Evolutionary conservation across 768 basidiomycete species (phyloP).

Genomic region (Lepiota venenata): DNA sequence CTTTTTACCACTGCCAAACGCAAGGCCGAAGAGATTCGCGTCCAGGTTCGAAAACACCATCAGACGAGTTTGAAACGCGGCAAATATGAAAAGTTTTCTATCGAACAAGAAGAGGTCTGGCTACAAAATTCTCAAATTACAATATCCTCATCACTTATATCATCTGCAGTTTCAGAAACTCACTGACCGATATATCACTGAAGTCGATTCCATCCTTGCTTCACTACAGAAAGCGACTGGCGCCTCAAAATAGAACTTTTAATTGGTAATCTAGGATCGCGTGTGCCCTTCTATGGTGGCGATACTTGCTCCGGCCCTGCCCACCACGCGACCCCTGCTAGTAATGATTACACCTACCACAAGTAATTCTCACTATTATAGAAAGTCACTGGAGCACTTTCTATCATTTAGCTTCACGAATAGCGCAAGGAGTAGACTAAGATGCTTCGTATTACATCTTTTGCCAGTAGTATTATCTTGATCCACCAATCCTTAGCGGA

Average conservation of each 20-base stretch:
- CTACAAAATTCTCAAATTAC: not conserved
- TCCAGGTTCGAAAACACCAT: constrained; percentile 72
- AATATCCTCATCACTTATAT: not conserved
- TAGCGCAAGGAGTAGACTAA: too few relatives aligned
- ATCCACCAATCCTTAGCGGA: too few relatives aligned
- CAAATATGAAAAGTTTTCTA: constrained; percentile 63
- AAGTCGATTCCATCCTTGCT: constrained; percentile 64
- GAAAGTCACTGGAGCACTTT: too few relatives aligned
- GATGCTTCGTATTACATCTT: too few relatives aligned
- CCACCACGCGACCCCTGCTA: too few relatives aligned
- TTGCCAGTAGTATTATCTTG: too few relatives aligned
- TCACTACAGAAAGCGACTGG: constrained; percentile 59
- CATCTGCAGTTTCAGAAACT: constrained; percentile 68
- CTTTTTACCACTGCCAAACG: constrained; percentile 54
- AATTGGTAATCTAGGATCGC: not conserved
- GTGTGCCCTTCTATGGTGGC: too few relatives aligned
- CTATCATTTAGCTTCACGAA: too few relatives aligned
- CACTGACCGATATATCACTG: constrained; percentile 54
- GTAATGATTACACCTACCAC: too few relatives aligned
- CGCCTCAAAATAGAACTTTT: constrained; percentile 9
- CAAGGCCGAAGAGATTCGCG: constrained; percentile 71
- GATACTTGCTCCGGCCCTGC: too few relatives aligned
- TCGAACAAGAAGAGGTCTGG: constrained; percentile 69
- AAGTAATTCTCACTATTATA: too few relatives aligned
- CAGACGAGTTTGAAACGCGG: constrained; percentile 65